A percentile compares a stretch with the other conserved stretches of the same genome.
These are phyloP conservation scores for Barbarea vulgaris DNA, from an alignment of 345 rosid genomes.

Conservation along the genomic window DNA sequence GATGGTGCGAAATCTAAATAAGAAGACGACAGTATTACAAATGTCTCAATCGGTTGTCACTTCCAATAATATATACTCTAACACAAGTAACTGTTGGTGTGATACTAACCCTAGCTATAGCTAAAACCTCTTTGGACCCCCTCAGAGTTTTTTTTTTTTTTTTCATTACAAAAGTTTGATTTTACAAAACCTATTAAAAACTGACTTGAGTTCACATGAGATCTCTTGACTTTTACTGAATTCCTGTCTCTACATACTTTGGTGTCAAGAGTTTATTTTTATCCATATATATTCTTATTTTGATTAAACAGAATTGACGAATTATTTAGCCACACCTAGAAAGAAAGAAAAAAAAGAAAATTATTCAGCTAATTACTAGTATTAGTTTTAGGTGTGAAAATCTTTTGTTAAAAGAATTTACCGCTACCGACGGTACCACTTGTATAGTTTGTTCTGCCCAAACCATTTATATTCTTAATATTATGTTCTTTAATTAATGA, in stretches of 20 bases:
- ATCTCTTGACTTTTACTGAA: conserved; percentile 25
- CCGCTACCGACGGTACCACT: not conserved
- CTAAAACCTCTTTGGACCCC: conserved; percentile 39
- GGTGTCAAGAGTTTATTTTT: conserved; percentile 17
- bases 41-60: conserved; percentile 62
- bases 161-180: conserved; percentile 22
- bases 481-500: not conserved
- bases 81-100: conserved; percentile 41
- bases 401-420: not conserved
- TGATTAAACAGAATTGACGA: not conserved
- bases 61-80: conserved; percentile 43
- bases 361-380: not conserved
- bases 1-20: conserved; percentile 6
- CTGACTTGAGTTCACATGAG: conserved; percentile 41
- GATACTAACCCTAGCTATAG: conserved; percentile 46
- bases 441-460: not conserved
- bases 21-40: conserved; percentile 34
- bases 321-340: not conserved
- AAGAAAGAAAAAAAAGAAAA: not conserved
- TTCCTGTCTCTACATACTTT: conserved; percentile 29
- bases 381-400: not conserved
- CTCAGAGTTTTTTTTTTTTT: conserved; percentile 19
- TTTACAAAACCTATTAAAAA: conserved; percentile 35
- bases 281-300: not conserved
- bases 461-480: not conserved